phyloP scores from a whole-genome alignment of 352 stramenopile species.

The Phytopythium chamaehyphon region DNA sequence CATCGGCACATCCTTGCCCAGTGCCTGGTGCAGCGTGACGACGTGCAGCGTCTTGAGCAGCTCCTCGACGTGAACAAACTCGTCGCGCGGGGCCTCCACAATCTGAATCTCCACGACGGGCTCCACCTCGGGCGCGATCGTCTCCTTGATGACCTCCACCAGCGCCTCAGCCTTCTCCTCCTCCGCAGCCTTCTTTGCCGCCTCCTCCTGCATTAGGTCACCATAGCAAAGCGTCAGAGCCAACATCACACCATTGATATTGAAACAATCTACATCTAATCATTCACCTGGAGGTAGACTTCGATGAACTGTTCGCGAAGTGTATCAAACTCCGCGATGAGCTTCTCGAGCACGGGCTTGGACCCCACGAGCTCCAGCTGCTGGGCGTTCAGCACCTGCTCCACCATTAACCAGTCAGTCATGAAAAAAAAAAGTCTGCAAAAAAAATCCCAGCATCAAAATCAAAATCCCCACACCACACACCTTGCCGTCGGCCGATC shows the following conservation, averaged over 20 bases:
- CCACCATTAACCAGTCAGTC: not conserved
- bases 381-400: constrained; percentile 61
- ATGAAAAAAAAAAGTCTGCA: too few species aligned
- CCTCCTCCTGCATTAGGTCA: constrained; percentile 22
- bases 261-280: not conserved
- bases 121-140: constrained; percentile 2
- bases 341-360: constrained; percentile 70
- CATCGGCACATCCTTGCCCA: constrained; percentile 74
- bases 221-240: not conserved
- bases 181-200: constrained; percentile 23
- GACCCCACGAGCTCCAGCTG: constrained; percentile 66
- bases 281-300: constrained; percentile 34
- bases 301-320: constrained; percentile 76
- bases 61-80: constrained; percentile 55
- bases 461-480: not conserved
- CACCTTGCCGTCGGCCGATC: constrained; percentile 43
- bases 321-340: constrained; percentile 66
- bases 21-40: constrained; percentile 67
- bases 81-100: constrained; percentile 13
- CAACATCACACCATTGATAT: not conserved
- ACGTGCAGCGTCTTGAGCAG: constrained; percentile 76
- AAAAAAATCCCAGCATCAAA: not conserved
- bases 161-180: constrained; percentile 7
- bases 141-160: constrained; percentile 11
- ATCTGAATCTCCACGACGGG: constrained; percentile 4